Conservation (phyloP, 306 rosid genomes). For the Cucumis cinereus region DNA sequence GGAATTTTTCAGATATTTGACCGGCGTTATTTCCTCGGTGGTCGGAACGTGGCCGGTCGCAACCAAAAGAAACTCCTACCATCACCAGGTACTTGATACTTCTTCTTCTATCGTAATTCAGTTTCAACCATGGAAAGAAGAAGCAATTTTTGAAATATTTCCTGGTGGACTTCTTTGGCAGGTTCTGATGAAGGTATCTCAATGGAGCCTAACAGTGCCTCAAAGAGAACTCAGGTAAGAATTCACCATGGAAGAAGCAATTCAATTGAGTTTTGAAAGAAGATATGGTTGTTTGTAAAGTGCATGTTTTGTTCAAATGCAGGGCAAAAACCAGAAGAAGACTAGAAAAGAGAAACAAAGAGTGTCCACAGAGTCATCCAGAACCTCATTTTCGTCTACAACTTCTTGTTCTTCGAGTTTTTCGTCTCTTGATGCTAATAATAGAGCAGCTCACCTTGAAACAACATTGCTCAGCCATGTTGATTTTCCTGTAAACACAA, state of each 20-base stretch:
- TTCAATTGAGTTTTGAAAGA: neutral
- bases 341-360: constrained; percentile 34
- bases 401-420: constrained; percentile 72
- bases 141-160: neutral
- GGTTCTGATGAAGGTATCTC: constrained; percentile 24
- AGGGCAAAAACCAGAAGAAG: constrained; percentile 38
- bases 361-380: constrained; percentile 59
- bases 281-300: neutral
- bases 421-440: constrained; percentile 47
- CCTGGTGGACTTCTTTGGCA: constrained; percentile 7
- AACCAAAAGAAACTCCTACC: constrained; percentile 31
- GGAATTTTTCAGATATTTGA: constrained; percentile 73
- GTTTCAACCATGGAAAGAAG: neutral
- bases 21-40: constrained; percentile 50
- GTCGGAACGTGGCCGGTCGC: constrained; percentile 21
- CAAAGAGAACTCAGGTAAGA: constrained; percentile 36
- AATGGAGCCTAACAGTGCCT: constrained; percentile 18
- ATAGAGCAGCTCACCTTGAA: constrained; percentile 36
- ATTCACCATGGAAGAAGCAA: neutral
- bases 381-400: constrained; percentile 49
- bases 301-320: constrained; percentile 11
- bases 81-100: constrained; percentile 13
- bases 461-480: constrained; percentile 21
- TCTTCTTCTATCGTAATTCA: neutral
- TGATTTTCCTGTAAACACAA: constrained; percentile 12